Evolutionary conservation across 345 rosid species (phyloP).

Genomic region (Microcos paniculata): DNA sequence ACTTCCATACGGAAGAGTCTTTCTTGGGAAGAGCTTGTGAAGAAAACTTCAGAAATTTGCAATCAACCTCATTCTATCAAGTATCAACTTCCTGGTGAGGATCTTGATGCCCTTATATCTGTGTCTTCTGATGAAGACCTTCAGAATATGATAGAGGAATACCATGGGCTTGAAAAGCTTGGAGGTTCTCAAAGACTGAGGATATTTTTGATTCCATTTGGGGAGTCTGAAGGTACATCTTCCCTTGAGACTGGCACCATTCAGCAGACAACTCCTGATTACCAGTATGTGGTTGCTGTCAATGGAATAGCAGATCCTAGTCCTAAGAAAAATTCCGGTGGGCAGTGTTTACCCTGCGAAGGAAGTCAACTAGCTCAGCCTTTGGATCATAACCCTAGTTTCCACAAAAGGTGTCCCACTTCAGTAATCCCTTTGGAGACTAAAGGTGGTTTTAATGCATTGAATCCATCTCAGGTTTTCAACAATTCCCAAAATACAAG

Average conservation of each 20-base stretch:
- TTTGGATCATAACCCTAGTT: slow-evolving; percentile 32
- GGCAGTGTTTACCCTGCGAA: slow-evolving; percentile 34
- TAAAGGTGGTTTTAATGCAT: slow-evolving; percentile 26
- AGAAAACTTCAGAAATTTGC: slow-evolving; percentile 50
- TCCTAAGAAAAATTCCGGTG: slow-evolving; percentile 31
- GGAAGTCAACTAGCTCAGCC: slow-evolving; percentile 31
- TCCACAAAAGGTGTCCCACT: slow-evolving; percentile 23
- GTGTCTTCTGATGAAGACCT: slow-evolving; percentile 68
- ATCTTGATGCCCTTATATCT: slow-evolving; percentile 63
- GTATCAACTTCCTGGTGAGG: slow-evolving; percentile 78
- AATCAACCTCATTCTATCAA: slow-evolving; percentile 53
- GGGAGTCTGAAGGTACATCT: slow-evolving; percentile 41
- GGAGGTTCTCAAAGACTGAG: slow-evolving; percentile 59
- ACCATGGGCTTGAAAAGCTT: slow-evolving; percentile 46
- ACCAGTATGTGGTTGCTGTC: slow-evolving; percentile 45
- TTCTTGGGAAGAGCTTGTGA: slow-evolving; percentile 60
- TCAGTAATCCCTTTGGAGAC: slow-evolving; percentile 35
- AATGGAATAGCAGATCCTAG: slow-evolving; percentile 43
- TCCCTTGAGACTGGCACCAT: slow-evolving; percentile 36
- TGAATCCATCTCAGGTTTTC: slow-evolving; percentile 28
- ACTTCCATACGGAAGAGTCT: slow-evolving; percentile 44
- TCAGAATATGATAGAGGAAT: slow-evolving; percentile 70
- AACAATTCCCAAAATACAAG: slow-evolving; percentile 32
- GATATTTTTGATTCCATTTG: slow-evolving; percentile 56
- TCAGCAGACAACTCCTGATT: slow-evolving; percentile 40